Evolutionary conservation across 2,329 filamentous ascomycete genomes (phyloP).

Genomic region (Ascocoryne sarcoides): DNA sequence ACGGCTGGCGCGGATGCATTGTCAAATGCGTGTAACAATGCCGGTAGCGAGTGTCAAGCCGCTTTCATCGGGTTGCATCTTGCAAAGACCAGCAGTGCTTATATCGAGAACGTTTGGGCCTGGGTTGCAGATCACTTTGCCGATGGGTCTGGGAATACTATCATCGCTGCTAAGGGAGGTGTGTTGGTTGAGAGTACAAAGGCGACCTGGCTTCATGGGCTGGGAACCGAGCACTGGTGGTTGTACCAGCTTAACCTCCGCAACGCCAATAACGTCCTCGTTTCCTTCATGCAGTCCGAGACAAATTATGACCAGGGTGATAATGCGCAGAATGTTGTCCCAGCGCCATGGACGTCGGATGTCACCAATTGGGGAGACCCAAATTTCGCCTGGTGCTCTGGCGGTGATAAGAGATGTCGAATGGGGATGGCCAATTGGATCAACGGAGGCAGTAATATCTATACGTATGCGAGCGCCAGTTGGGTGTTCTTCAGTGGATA

Average conservation of each 20-base stretch:
- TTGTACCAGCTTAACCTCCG: slow-evolving; percentile 2
- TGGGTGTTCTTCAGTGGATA: slow-evolving; percentile 1
- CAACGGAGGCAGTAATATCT: slow-evolving; percentile 2
- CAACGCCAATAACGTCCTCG: slow-evolving; percentile 1
- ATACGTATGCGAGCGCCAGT: slow-evolving; percentile 1
- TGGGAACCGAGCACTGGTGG: slow-evolving; percentile 4
- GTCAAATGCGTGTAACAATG: slow-evolving; percentile 33
- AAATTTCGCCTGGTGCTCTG: slow-evolving; percentile 1
- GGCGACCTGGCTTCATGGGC: slow-evolving; percentile 1
- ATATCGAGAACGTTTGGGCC: slow-evolving; percentile 46
- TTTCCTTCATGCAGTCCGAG: slow-evolving; percentile 1
- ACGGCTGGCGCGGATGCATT: slow-evolving; percentile 31
- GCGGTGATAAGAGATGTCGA: neutral
- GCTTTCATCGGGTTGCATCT: slow-evolving; percentile 43
- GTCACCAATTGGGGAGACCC: slow-evolving; percentile 2
- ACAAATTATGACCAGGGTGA: slow-evolving; percentile 5
- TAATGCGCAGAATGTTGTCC: slow-evolving; percentile 1
- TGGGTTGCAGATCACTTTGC: slow-evolving; percentile 25
- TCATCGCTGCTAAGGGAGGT: slow-evolving; percentile 1
- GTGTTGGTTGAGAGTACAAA: slow-evolving; percentile 1
- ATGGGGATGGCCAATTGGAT: slow-evolving; percentile 3
- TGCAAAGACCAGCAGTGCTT: slow-evolving; percentile 36
- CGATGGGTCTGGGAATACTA: slow-evolving; percentile 2
- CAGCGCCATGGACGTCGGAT: slow-evolving; percentile 2
- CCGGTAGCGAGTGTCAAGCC: slow-evolving; percentile 35